Evolutionary conservation across 208 protist species (phyloP).

Genomic region (Crithidia expoeki): DNA sequence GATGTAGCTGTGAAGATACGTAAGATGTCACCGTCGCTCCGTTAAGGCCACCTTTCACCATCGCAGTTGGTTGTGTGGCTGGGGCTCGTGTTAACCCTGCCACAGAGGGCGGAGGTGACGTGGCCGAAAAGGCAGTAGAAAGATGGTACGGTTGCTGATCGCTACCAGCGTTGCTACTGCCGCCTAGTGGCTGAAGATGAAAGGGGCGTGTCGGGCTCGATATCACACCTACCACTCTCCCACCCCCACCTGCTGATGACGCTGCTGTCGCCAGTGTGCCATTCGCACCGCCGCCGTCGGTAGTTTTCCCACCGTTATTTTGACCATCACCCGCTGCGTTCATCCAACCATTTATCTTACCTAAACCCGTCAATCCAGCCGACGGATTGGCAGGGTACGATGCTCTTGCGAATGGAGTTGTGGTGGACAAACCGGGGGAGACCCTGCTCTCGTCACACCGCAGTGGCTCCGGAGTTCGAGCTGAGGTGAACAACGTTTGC

Average conservation of each 20-base stretch:
- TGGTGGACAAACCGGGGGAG: neutral
- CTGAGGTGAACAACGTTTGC: neutral
- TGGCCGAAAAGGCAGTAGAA: neutral
- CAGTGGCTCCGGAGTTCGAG: neutral
- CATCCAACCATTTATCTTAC: conserved; percentile 9
- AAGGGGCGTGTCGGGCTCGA: conserved; percentile 23
- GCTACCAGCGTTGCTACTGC: neutral
- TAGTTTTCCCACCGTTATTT: too few species aligned
- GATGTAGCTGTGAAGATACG: too few species aligned
- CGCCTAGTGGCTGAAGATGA: conserved; percentile 23
- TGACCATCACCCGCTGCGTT: neutral
- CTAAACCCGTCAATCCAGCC: neutral
- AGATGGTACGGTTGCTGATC: too few species aligned
- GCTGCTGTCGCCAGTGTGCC: too few species aligned
- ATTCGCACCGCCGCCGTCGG: neutral
- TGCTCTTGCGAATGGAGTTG: neutral
- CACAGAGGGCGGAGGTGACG: neutral
- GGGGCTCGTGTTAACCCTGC: neutral
- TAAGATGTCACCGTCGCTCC: too few species aligned
- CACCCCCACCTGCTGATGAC: neutral
- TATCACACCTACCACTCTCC: neutral
- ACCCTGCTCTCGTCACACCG: neutral
- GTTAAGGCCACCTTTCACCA: too few species aligned
- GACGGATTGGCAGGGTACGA: neutral
- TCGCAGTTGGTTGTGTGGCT: too few species aligned